Percentiles rank a stretch among this genome's conserved stretches.
These are phyloP conservation scores for Alternaria viburni DNA, from an alignment of 2,329 filamentous ascomycete genomes.

Conservation along the genomic window DNA sequence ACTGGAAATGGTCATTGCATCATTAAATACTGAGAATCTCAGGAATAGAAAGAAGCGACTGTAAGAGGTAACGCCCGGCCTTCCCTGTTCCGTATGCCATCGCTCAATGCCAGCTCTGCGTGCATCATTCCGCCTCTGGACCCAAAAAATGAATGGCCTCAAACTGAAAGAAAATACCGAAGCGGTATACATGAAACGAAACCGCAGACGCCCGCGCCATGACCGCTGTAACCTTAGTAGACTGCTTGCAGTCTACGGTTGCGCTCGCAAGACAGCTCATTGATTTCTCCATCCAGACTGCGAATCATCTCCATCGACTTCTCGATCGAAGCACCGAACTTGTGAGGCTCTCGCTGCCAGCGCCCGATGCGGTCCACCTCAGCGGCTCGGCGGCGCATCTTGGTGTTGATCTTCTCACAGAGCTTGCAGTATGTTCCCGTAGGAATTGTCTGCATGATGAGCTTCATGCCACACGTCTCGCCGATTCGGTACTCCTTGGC, in stretches of 20 bases:
- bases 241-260: constrained; percentile 44
- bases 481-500: constrained; percentile 93
- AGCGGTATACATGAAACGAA: constrained; percentile 46
- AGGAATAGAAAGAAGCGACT: constrained; percentile 42
- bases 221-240: constrained; percentile 29
- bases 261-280: constrained; percentile 66
- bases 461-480: constrained; percentile 93
- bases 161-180: constrained; percentile 33
- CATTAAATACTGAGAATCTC: constrained; percentile 35
- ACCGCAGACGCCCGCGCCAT: constrained; percentile 37
- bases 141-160: constrained; percentile 42
- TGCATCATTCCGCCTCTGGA: constrained; percentile 38
- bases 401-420: constrained; percentile 89
- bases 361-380: constrained; percentile 76
- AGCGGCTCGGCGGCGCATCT: constrained; percentile 75
- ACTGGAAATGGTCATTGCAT: constrained; percentile 38
- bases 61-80: constrained; percentile 48
- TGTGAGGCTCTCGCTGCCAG: constrained; percentile 74
- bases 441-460: constrained; percentile 76
- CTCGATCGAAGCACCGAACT: constrained; percentile 65
- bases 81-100: constrained; percentile 31
- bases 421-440: constrained; percentile 75
- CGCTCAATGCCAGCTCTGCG: constrained; percentile 38
- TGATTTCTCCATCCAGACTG: constrained; percentile 72
- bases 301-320: constrained; percentile 76